These are phyloP conservation scores for Scedosporium dehoogii DNA, from an alignment of 2,329 filamentous ascomycete species.

Conservation along the genomic window DNA sequence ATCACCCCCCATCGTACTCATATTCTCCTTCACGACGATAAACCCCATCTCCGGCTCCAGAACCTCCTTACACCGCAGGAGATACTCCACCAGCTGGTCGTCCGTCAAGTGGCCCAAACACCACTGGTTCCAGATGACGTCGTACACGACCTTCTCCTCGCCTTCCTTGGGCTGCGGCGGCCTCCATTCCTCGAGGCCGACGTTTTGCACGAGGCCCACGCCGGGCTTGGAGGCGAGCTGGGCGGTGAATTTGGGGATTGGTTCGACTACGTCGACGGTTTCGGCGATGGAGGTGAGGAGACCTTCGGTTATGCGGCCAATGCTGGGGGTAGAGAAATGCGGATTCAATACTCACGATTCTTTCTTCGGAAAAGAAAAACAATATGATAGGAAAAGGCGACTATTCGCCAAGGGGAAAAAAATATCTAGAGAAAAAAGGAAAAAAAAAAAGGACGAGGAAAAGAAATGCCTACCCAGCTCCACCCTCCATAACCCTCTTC, in stretches of 20 bases:
- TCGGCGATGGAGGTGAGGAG: constrained; percentile 63
- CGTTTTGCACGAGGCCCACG: constrained; percentile 54
- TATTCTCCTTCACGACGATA: constrained; percentile 54
- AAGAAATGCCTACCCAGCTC: constrained; percentile 24
- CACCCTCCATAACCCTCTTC: constrained; percentile 23
- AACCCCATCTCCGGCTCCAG: constrained; percentile 20
- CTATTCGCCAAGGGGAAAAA: neutral
- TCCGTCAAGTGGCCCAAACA: constrained; percentile 78
- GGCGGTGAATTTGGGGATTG: constrained; percentile 69
- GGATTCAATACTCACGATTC: neutral
- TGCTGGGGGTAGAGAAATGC: constrained; percentile 33
- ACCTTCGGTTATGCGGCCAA: constrained; percentile 72
- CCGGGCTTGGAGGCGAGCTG: constrained; percentile 48
- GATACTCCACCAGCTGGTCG: constrained; percentile 55
- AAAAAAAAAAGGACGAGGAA: neutral
- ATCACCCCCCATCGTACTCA: constrained; percentile 48
- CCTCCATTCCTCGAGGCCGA: constrained; percentile 64
- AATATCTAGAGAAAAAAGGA: neutral
- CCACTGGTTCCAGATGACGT: constrained; percentile 87
- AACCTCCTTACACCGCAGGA: constrained; percentile 47
- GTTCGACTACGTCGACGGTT: constrained; percentile 75
- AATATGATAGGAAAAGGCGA: neutral
- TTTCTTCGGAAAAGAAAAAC: neutral
- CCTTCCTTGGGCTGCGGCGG: constrained; percentile 15
- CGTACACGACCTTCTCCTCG: constrained; percentile 44